Percentiles rank a stretch among this genome's conserved stretches.
These are phyloP conservation scores for Pleurotus cornucopiae DNA, from an alignment of 768 basidiomycete species.

Conservation along the genomic window DNA sequence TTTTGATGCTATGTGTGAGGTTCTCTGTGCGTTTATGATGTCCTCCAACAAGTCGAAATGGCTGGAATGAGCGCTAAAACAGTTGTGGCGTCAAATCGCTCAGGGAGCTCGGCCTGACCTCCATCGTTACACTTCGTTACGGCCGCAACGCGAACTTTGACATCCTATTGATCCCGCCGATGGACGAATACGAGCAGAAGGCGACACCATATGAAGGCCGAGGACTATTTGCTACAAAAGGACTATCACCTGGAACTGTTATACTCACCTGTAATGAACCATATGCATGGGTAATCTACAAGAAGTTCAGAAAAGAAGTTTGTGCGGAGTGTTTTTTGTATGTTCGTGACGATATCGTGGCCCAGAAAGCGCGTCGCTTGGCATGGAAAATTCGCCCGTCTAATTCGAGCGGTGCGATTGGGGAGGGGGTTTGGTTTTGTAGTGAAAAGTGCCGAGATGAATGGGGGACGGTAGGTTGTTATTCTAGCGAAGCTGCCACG, in stretches of 20 bases:
- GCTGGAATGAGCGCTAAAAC: too few species aligned
- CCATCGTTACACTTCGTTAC: too few species aligned
- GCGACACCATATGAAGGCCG: slow-evolving; percentile 47
- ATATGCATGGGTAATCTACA: slow-evolving; percentile 55
- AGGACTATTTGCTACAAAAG: slow-evolving; percentile 42
- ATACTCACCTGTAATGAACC: slow-evolving; percentile 44
- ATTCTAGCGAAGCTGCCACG: slow-evolving; percentile 27
- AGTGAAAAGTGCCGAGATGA: slow-evolving; percentile 37
- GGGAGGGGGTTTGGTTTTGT: slow-evolving; percentile 56
- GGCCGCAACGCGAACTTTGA: too few species aligned
- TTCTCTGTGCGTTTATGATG: too few species aligned
- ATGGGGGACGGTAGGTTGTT: slow-evolving; percentile 33
- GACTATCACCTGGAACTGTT: slow-evolving; percentile 37
- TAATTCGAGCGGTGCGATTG: slow-evolving; percentile 9
- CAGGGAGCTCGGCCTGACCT: too few species aligned
- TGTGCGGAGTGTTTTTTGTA: slow-evolving; percentile 65
- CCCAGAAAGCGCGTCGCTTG: slow-evolving; percentile 19
- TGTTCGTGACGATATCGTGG: slow-evolving; percentile 37
- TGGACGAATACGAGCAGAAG: not conserved
- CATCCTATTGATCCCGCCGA: too few species aligned
- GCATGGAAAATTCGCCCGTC: slow-evolving; percentile 39
- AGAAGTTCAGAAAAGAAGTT: slow-evolving; percentile 62
- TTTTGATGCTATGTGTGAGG: too few species aligned
- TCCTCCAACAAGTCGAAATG: too few species aligned
- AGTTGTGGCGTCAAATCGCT: too few species aligned